These are phyloP conservation scores for Macrophomina phaseolina DNA, from an alignment of 2,329 filamentous ascomycete species.

Conservation along the genomic window DNA sequence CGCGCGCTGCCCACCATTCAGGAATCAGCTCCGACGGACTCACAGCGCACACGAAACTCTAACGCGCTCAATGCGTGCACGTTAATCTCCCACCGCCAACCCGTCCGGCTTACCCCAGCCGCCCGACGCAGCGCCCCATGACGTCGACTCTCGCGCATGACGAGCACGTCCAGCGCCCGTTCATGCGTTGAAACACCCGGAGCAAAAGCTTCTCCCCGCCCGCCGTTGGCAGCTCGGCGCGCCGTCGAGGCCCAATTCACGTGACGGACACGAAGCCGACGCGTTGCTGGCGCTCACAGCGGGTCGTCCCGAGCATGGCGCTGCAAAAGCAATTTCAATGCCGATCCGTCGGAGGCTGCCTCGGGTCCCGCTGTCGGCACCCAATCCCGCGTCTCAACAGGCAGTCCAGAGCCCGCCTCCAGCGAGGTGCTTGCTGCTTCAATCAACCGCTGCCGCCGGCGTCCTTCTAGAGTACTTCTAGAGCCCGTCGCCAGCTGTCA, in stretches of 20 bases:
- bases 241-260: constrained; percentile 7
- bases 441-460: constrained; percentile 23
- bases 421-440: constrained; percentile 9
- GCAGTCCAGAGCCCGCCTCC: background rate
- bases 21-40: constrained; percentile 10
- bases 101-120: constrained; percentile 18
- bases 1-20: background rate
- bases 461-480: constrained; percentile 20
- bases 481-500: constrained; percentile 8
- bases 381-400: constrained; percentile 5
- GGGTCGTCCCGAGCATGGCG: constrained; percentile 26
- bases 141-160: constrained; percentile 13
- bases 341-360: constrained; percentile 21
- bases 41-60: constrained; percentile 8
- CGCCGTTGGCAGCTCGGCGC: background rate
- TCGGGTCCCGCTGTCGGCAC: constrained; percentile 17
- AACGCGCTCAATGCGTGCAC: constrained; percentile 19
- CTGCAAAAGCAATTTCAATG: constrained; percentile 23
- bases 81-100: constrained; percentile 20
- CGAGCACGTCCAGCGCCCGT: constrained; percentile 9
- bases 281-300: constrained; percentile 14
- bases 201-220: background rate
- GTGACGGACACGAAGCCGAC: constrained; percentile 16
- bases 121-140: constrained; percentile 10
- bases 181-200: constrained; percentile 20